phyloP scores from a whole-genome alignment of 768 basidiomycete genomes.

The Lentinula edodes region DNA sequence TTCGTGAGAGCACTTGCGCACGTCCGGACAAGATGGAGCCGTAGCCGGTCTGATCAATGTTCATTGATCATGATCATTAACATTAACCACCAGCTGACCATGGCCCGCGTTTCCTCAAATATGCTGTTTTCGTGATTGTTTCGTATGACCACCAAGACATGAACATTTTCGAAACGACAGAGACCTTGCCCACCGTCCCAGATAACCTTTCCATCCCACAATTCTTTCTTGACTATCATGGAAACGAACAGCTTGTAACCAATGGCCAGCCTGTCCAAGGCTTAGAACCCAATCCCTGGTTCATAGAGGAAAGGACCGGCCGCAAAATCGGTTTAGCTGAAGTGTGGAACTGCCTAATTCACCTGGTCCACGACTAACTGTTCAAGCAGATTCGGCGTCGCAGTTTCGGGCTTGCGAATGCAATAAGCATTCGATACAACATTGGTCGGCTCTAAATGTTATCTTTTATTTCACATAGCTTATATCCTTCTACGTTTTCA shows the following conservation, averaged over 20 bases:
- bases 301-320: slow-evolving; percentile 49
- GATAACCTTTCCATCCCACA: slow-evolving; percentile 51
- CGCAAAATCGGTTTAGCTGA: slow-evolving; percentile 31
- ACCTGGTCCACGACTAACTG: slow-evolving; percentile 1
- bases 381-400: slow-evolving; percentile 29
- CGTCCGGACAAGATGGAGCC: no score
- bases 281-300: slow-evolving; percentile 34
- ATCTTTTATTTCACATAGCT: not conserved
- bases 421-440: slow-evolving; percentile 25
- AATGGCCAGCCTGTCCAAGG: not conserved
- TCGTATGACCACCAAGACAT: slow-evolving; percentile 10
- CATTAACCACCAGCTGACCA: not conserved
- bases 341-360: slow-evolving; percentile 19
- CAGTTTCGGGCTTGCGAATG: slow-evolving; percentile 36
- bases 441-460: slow-evolving; percentile 25
- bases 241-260: slow-evolving; percentile 33
- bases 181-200: slow-evolving; percentile 37
- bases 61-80: no score
- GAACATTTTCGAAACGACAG: slow-evolving; percentile 22
- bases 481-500: slow-evolving; percentile 12
- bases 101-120: not conserved
- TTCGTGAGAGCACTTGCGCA: no score
- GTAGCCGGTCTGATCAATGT: no score
- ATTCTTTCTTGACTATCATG: slow-evolving; percentile 48
- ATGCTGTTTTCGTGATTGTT: not conserved